Evolutionary conservation across 1,284 basidiomycete genomes (phyloP).

Genomic region (Naganishia sp.): DNA sequence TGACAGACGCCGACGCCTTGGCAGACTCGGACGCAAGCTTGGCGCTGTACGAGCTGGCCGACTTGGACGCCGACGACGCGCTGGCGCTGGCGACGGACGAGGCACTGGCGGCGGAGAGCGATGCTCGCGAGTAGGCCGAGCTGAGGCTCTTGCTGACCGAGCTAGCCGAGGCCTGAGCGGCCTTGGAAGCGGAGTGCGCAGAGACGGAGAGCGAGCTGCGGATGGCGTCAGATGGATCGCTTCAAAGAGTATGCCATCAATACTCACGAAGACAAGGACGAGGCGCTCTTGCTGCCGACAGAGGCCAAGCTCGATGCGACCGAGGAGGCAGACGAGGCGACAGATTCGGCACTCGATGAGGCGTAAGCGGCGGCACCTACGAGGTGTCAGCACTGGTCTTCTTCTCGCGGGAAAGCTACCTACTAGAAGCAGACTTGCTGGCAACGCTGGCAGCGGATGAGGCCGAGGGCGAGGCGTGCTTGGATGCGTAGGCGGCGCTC

Average conservation of each 20-base stretch:
- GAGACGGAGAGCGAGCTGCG: constrained; percentile 30
- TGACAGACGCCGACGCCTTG: constrained; percentile 43
- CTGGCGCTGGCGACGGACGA: constrained; percentile 54
- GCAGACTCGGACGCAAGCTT: constrained; percentile 42
- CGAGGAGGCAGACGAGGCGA: constrained; percentile 35
- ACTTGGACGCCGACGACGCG: constrained; percentile 41
- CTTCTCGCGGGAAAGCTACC: not conserved
- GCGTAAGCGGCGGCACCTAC: constrained; percentile 37
- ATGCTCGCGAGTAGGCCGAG: constrained; percentile 31
- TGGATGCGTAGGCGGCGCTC: constrained; percentile 42
- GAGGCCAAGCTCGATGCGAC: constrained; percentile 58
- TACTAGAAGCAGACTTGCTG: constrained; percentile 44
- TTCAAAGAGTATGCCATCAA: not conserved
- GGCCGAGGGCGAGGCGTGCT: constrained; percentile 43
- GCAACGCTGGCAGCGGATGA: constrained; percentile 45
- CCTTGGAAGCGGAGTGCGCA: constrained; percentile 28
- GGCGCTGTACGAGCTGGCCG: constrained; percentile 38
- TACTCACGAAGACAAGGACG: constrained; percentile 27
- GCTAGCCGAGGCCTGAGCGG: constrained; percentile 27
- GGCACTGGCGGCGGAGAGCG: constrained; percentile 53
- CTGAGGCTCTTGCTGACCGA: constrained; percentile 29
- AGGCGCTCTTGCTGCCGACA: constrained; percentile 29
- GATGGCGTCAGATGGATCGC: not conserved
- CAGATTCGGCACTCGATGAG: constrained; percentile 27
- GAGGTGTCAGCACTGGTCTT: not conserved